Evolutionary conservation across 345 rosid species (phyloP), one percentile per base, ranked within the genome.

Genomic region (Moricandia arvensis): DNA sequence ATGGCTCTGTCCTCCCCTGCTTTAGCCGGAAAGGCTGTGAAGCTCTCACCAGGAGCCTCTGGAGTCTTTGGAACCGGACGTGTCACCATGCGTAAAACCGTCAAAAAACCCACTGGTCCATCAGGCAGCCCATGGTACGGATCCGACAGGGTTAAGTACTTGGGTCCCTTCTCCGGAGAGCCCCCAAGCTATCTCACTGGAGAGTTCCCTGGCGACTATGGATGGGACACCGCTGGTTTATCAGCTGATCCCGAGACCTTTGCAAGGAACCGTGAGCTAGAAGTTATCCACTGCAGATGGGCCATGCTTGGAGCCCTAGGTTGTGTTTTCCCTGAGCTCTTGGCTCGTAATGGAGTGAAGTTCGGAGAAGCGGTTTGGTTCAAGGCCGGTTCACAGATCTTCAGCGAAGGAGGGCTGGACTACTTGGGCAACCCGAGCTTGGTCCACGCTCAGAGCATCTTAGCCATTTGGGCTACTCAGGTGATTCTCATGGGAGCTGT

Each of bases 191-290:
- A 91, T 83, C 82, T 91, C 60, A 91, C 96, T 0, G 94, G 97
- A 0, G 91, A 89, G 79, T 88, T 91, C 84, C 91, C 91, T 0
- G 82, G 82, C 0, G 82, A 79, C 68, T 79, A 79, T 45, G 82
- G 82, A 41, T 79, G 82, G 82, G 82, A 79, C 82, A 79, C 82
- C 45, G 96, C 96, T 4, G 97, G 97, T 4, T 85, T 91, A 38
- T 90, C 96, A 0, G 96, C 97, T 13, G 96, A 91, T 74, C 97
- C 93, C 0, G 96, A 88, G 77, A 90, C 97, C 49, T 91, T 91
- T 9, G 93, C 93, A 30, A 89, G 82, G 85, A 91, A 89, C 90
- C 90, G 95, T 17, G 94, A 89, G 85, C 90, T 91, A 1, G 93
- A 89, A 70, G 97, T 91, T 15, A 91, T 91, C 83, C 97, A 91